These are phyloP conservation scores for Phytopythium helicoides DNA, from an alignment of 352 stramenopile genomes.

Conservation along the genomic window DNA sequence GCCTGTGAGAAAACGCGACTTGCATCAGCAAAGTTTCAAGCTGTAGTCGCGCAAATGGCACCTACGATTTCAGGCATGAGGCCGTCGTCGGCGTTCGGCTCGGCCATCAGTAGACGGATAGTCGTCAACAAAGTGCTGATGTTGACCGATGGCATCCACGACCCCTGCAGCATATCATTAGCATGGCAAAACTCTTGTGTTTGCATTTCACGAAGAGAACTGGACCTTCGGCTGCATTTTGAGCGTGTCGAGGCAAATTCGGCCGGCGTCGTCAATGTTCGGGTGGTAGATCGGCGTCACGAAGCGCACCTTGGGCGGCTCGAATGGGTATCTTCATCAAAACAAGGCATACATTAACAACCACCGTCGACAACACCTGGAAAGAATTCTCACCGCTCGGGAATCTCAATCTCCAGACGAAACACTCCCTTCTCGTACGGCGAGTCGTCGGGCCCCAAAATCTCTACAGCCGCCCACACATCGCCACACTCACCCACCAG, in stretches of 20 bases:
- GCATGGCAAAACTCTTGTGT: constrained; percentile 3
- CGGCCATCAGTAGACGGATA: constrained; percentile 88
- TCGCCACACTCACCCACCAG: neutral
- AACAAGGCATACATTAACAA: too few relatives aligned
- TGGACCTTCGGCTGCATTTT: constrained; percentile 89
- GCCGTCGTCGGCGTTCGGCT: constrained; percentile 89
- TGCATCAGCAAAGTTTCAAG: neutral
- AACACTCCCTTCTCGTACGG: constrained; percentile 82
- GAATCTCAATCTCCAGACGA: constrained; percentile 68
- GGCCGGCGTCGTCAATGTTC: constrained; percentile 83
- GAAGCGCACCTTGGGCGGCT: constrained; percentile 79
- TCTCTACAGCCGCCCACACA: constrained; percentile 37
- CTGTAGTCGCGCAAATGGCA: neutral
- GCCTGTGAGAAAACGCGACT: constrained; percentile 28
- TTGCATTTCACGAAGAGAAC: neutral
- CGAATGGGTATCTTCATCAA: constrained; percentile 67
- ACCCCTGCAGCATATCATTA: constrained; percentile 46
- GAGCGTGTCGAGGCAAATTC: constrained; percentile 90
- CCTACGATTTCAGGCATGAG: constrained; percentile 89
- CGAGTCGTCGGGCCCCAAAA: constrained; percentile 75
- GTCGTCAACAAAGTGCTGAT: constrained; percentile 89
- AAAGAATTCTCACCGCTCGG: constrained; percentile 34
- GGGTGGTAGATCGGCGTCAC: constrained; percentile 81
- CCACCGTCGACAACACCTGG: neutral
- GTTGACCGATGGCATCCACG: constrained; percentile 91